Evolutionary conservation across 2,329 filamentous ascomycete species (phyloP).

Genomic region (Ascochyta viciae-villosae): DNA sequence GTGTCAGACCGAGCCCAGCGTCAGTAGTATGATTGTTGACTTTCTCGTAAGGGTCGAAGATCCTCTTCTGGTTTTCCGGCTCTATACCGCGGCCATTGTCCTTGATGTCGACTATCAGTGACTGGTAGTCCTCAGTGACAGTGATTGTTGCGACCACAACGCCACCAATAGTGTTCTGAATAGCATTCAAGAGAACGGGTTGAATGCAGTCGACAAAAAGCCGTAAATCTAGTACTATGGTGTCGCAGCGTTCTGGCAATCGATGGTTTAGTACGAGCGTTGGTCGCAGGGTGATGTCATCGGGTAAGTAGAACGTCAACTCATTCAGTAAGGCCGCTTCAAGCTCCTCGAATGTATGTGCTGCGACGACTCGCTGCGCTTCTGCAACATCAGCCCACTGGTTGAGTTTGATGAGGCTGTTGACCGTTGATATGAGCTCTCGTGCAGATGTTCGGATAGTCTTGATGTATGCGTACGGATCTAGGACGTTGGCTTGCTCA

Average conservation of each 20-base stretch:
- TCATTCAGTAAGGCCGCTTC: conserved; percentile 45
- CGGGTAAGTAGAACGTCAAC: conserved; percentile 35
- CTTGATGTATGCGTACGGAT: conserved; percentile 37
- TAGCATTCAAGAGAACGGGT: conserved; percentile 52
- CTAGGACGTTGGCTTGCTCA: conserved; percentile 19
- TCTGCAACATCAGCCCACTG: conserved; percentile 49
- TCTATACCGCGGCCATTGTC: conserved; percentile 55
- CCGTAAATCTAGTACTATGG: conserved; percentile 47
- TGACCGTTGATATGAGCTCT: conserved; percentile 56
- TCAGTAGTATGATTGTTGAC: conserved; percentile 48
- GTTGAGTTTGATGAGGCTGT: conserved; percentile 54
- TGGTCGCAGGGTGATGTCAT: conserved; percentile 34
- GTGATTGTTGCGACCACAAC: conserved; percentile 48
- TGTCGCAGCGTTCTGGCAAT: conserved; percentile 37
- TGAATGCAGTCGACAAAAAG: conserved; percentile 55
- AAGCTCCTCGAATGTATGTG: conserved; percentile 42
- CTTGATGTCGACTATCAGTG: conserved; percentile 50
- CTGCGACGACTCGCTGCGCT: conserved; percentile 25
- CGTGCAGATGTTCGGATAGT: conserved; percentile 52
- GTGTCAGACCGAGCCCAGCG: conserved; percentile 54
- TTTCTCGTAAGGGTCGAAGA: conserved; percentile 57
- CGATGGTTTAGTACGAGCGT: conserved; percentile 46
- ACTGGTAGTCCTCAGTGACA: conserved; percentile 36
- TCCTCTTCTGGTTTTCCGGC: conserved; percentile 44
- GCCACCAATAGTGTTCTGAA: conserved; percentile 52